Base-by-base conservation (phyloP, 192 early-diverging fungal genomes). In the Coemansia sp. region DNA sequence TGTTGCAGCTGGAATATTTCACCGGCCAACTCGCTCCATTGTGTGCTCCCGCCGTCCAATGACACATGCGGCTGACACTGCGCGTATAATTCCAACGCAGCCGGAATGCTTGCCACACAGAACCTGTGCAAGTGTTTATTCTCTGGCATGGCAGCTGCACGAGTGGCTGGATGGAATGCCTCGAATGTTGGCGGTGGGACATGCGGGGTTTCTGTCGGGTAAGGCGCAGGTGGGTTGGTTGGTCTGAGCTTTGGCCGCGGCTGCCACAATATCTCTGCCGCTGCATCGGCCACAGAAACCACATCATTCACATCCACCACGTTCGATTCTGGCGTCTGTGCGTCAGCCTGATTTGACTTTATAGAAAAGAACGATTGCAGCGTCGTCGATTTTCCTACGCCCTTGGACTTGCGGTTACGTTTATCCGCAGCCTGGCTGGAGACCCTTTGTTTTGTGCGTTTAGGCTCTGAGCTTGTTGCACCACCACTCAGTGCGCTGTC, bases 311-410 rank as follows among this genome's bases (percentile, higher is more conserved):
- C 27, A 15, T 15, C 41, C 10, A 43, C 41, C 41, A 43, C 41
- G 41, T 15, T 43, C 41, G 2, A 15, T 11, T 43, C 41, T 0
- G 9, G 23, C 29, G 56, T 2, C 2, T 66, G 58, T 2, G n/a
- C 50, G 23, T 29, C 53, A 5, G 24, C 12, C 0, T 22, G 53
- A 22, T 6, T 24, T 15, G 62, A 19, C 8, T 62, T 76, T 4
- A 67, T 62, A 1, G 60, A 39, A 43, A 79, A 79, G 52, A 79
- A 79, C 21, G 76, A 67, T 54, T 79, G 76, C 22, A 79, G 63
- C 29, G 63, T 73, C 19, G 70, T 41, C 11, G 21, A 23, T 24
- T 14, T 55, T 24, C 48, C 25, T n/a, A 43, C 10, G 29, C 19
- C 39, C 39, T 69, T 70, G 8, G 64, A 27, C 56, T 58, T 63